phyloP scores from a whole-genome alignment of 2,329 filamentous ascomycete genomes.

The Neurospora sp. region DNA sequence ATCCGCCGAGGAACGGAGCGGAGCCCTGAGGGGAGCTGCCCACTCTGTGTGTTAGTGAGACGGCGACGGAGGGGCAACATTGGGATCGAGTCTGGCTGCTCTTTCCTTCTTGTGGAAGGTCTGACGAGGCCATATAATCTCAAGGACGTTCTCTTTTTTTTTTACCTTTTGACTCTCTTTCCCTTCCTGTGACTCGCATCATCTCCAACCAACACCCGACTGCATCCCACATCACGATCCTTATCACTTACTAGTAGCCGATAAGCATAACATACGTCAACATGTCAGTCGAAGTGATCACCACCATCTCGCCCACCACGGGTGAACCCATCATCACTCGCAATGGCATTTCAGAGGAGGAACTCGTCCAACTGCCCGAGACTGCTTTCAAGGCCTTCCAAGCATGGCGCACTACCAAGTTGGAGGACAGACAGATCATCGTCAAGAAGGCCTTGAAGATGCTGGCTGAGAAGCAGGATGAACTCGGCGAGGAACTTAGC shows the following conservation, averaged over 20 bases:
- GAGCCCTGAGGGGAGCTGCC: background rate
- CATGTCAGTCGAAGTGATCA: slow-evolving; percentile 56
- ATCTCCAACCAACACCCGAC: background rate
- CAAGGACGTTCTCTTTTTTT: background rate
- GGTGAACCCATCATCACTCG: slow-evolving; percentile 76
- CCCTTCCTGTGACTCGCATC: background rate
- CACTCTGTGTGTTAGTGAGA: background rate
- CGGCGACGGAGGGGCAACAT: background rate
- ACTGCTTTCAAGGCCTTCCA: slow-evolving; percentile 66
- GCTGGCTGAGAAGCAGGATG: slow-evolving; percentile 63
- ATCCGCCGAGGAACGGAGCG: background rate
- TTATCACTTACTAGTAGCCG: background rate
- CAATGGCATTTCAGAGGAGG: slow-evolving; percentile 58
- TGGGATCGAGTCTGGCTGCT: background rate
- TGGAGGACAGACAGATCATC: slow-evolving; percentile 68
- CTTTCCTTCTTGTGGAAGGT: background rate
- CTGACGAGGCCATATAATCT: background rate
- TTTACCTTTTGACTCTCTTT: background rate
- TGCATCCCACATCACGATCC: background rate
- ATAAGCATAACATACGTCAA: background rate
- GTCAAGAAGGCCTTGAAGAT: slow-evolving; percentile 69
- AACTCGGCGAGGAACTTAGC: slow-evolving; percentile 73
- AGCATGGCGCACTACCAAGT: slow-evolving; percentile 62
- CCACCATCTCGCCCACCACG: slow-evolving; percentile 82
- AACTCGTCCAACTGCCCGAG: slow-evolving; percentile 62